Base-by-base conservation (phyloP, 805 yeast genomes). In the Cyberlindnera mississippiensis region DNA sequence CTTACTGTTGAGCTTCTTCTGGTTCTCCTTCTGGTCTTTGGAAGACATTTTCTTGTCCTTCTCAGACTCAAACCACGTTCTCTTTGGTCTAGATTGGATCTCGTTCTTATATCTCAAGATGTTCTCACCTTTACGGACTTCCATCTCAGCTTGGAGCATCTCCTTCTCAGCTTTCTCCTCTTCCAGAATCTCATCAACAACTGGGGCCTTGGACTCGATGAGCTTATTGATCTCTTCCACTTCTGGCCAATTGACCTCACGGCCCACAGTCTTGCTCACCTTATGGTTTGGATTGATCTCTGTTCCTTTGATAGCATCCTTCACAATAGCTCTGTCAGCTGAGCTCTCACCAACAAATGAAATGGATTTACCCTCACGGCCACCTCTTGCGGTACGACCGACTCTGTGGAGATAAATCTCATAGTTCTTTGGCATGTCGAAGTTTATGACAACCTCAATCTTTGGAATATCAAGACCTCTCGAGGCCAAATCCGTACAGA, bases 341-440 rank as follows among this genome's bases (percentile, higher is more conserved):
- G 87, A 71, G 0, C 85, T 71, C 61, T 93, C 99, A 14, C 98
- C 97, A 12, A 93, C 99, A 64, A 93, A 80, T 2, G 97, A 82
- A 31, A 93, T 83, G 34, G 97, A 85, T 42, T 77, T 77, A 75
- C 99, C 99, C 40, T 85, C 87, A 66, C 98, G 79, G 16, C 98
- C 98, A 38, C 97, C 99, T 78, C 99, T 87, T 9, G 99, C 99
- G 41, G 98, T 93, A 75, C 99, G 86, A 67, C 99, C 99, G 46
- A 93, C 96, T 72, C 99, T 85, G 68, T 93, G 99, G 56, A 93
- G 71, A 63, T 93, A 93, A 29, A 91, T 76, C 51, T 93, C 99
- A 57, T 85, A 82, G 24, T 85, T 73, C 62, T 87, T 86, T 38
- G 99, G 99, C 95, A 93, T 87, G 60, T 93, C 99, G 63, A 74